These are phyloP conservation scores for Paramecium sonneborni DNA, from an alignment of 73 alveolate genomes.

Conservation along the genomic window DNA sequence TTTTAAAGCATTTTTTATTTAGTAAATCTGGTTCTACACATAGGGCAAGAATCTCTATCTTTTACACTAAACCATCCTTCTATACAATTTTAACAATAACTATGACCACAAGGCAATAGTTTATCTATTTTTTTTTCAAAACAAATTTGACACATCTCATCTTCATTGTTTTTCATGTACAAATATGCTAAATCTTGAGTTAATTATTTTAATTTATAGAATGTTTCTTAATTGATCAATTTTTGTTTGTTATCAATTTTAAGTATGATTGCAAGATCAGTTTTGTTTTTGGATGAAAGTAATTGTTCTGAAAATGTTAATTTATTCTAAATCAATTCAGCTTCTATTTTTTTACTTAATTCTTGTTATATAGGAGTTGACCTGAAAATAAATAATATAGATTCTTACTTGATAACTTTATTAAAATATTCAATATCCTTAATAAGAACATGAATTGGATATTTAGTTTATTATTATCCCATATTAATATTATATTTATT, in stretches of 20 bases:
- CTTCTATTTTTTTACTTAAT: not conserved
- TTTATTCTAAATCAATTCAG: not conserved
- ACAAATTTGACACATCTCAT: slow-evolving; percentile 15
- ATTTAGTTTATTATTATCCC: not conserved
- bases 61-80: slow-evolving; percentile 30
- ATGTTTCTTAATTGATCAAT: not conserved
- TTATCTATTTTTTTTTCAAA: not conserved
- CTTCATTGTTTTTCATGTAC: not conserved
- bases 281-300: not conserved
- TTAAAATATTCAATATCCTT: not conserved
- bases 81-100: not conserved
- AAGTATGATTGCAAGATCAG: not conserved
- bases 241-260: not conserved
- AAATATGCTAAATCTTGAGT: not conserved
- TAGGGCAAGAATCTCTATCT: slow-evolving; percentile 37
- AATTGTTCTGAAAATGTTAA: not conserved
- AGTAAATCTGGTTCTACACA: slow-evolving; percentile 37
- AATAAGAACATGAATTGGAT: not conserved
- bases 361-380: not conserved
- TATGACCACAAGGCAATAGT: slow-evolving; percentile 33
- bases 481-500: slow-evolving; percentile 6
- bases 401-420: not conserved
- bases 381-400: not conserved
- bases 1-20: not conserved
- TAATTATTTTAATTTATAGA: not conserved